A percentile compares a stretch with the other conserved stretches of the same genome.
Evolutionary conservation across 495 filamentous ascomycete species (phyloP).

Genomic region (Elasticomyces elasticus): DNA sequence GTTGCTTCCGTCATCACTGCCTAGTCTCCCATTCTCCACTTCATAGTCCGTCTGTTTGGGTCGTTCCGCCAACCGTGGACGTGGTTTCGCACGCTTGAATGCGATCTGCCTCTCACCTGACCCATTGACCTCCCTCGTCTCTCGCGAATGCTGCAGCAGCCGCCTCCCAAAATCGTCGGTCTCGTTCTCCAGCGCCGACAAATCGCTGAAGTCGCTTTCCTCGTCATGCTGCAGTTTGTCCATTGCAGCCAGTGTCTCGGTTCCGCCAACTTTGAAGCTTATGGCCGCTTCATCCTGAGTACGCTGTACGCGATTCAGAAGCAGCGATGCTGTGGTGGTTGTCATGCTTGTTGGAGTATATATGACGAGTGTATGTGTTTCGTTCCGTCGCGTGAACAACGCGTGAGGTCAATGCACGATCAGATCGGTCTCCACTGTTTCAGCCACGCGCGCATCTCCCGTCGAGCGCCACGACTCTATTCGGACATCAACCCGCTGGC

Average conservation of each 20-base stretch:
- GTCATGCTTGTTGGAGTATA: no score
- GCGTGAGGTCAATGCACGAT: no score
- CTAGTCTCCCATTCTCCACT: slow-evolving; percentile 16
- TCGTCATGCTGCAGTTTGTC: slow-evolving; percentile 21
- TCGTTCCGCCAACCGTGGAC: slow-evolving; percentile 10
- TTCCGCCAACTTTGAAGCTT: slow-evolving; percentile 8
- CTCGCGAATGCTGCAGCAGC: slow-evolving; percentile 28
- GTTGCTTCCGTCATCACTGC: slow-evolving; percentile 32
- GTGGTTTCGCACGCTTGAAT: slow-evolving; percentile 30
- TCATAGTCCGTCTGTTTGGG: neutral
- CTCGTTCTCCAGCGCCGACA: slow-evolving; percentile 28
- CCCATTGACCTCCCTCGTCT: slow-evolving; percentile 27
- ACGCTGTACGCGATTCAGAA: neutral
- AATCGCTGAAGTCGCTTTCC: slow-evolving; percentile 25
- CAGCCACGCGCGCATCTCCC: no score
- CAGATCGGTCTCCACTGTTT: no score
- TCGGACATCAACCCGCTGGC: no score
- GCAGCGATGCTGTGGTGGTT: neutral
- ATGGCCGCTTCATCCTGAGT: neutral
- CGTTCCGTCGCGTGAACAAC: no score
- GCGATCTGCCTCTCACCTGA: slow-evolving; percentile 22
- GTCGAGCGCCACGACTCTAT: no score
- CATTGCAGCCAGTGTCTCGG: slow-evolving; percentile 6
- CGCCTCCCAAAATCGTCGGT: slow-evolving; percentile 31
- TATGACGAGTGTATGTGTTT: no score